Base-by-base conservation (phyloP, 163 green algal species). In the Coccomyxa subellipsoidea region DNA sequence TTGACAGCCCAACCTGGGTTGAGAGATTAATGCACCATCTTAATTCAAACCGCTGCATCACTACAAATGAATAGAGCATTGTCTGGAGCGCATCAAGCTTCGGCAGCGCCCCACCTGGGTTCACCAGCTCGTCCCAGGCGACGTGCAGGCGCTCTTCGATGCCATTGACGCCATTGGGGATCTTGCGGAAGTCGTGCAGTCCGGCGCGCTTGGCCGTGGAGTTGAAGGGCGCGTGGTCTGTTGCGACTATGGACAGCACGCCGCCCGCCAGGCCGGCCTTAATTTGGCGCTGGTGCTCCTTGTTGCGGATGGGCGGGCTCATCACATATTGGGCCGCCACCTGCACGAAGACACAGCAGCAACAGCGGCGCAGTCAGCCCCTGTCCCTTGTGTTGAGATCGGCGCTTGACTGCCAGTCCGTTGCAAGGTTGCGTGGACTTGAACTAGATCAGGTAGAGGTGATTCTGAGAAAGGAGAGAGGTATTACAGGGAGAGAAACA, bases 151-250 rank as follows among this genome's bases (percentile, higher is more conserved):
- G 85, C 89, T 98, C 96, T 89, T 87, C 54, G 34, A 87, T 82
- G 83, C 83, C 83, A 84, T 99, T 99, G 21, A 87, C 70, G 66
- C 83, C 83, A 83, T 99, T 99, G 18, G 96, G 96, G 32, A 99
- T 97, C 38, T 70, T n/a, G 9, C 94, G 86, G 84, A 99, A 99
- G 85, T 99, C 96, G 54, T 90, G 32, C 0, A 81, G 84, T 5
- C 92, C 93, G n/a, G 83, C 80, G 10, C 73, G 78, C 89, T 99
- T 99, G 80, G 98, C 96, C 10, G 82, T 96, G 79, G 84, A 92
- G 86, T 97, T 98, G 86, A 97, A 99, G 35, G 94, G 91, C 4
- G 89, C 91, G 80, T 99, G 96, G 86, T 99, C 96, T n/a, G 96
- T 99, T 27, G 87, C 96, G 47, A 98, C 92, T 10, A 98, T 84